Conservation (phyloP, 2,329 filamentous ascomycete genomes). For the Polychaeton citri region DNA sequence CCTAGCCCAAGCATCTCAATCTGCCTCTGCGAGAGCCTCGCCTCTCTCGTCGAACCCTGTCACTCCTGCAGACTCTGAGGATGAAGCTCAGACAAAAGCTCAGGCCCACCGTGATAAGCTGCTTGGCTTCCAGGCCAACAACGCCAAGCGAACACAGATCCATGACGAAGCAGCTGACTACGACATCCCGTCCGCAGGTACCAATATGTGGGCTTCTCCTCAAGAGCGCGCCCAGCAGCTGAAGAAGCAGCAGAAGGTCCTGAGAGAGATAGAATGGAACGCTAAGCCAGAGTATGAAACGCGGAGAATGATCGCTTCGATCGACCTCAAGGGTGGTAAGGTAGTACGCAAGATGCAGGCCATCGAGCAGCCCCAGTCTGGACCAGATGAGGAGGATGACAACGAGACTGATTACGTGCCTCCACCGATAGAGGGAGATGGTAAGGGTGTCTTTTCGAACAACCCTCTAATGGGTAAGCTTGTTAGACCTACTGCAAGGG, state of each 20-base stretch:
- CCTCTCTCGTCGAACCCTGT: conserved; percentile 18
- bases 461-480: conserved; percentile 55
- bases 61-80: conserved; percentile 17
- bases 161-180: conserved; percentile 73
- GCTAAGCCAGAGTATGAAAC: conserved; percentile 80
- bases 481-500: conserved; percentile 47
- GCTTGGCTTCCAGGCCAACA: conserved; percentile 71
- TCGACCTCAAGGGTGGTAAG: conserved; percentile 66
- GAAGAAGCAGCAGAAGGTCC: conserved; percentile 70
- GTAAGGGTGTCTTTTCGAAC: conserved; percentile 49
- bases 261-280: conserved; percentile 79
- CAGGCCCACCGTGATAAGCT: conserved; percentile 70
- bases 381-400: conserved; percentile 33
- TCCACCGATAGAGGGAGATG: conserved; percentile 19
- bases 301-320: conserved; percentile 67
- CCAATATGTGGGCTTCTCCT: conserved; percentile 72
- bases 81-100: conserved; percentile 49
- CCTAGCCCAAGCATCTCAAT: conserved; percentile 17
- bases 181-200: conserved; percentile 46
- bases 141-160: conserved; percentile 69
- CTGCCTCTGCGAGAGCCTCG: conserved; percentile 22
- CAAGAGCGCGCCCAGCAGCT: conserved; percentile 71
- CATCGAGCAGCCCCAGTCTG: conserved; percentile 41
- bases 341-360: conserved; percentile 58
- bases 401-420: conserved; percentile 12